phyloP scores from a whole-genome alignment of 306 rosid genomes.

The Fragaria nilgerrensis region DNA sequence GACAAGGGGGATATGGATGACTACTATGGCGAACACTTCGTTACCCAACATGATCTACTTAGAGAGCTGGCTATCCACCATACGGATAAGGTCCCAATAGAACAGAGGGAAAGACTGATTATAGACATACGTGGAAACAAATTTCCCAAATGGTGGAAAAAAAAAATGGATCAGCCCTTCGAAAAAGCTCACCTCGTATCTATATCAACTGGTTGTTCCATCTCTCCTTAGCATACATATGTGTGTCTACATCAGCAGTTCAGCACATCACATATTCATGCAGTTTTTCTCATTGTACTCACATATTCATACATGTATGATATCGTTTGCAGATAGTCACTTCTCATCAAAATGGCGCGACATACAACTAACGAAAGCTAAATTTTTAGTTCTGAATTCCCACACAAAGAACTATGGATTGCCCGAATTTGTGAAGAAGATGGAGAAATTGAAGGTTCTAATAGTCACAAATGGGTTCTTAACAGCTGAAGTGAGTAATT shows the following conservation, averaged over 20 bases:
- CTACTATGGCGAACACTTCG: constrained; percentile 40
- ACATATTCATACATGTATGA: neutral
- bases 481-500: no score
- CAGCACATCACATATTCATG: no score
- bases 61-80: constrained; percentile 50
- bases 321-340: neutral
- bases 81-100: constrained; percentile 21
- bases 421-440: no score
- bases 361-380: neutral
- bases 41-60: constrained; percentile 48
- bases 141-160: constrained; percentile 51
- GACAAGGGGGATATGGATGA: constrained; percentile 23
- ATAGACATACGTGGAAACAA: constrained; percentile 36
- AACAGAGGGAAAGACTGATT: constrained; percentile 37
- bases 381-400: neutral
- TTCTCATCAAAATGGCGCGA: neutral
- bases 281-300: neutral
- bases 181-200: constrained; percentile 37
- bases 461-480: no score
- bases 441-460: no score
- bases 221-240: neutral
- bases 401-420: no score
- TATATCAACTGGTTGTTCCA: constrained; percentile 54
- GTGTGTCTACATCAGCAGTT: no score
- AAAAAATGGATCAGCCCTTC: constrained; percentile 26